Evolutionary conservation across 1,284 basidiomycete genomes (phyloP).

Genomic region (Pascua sp.): DNA sequence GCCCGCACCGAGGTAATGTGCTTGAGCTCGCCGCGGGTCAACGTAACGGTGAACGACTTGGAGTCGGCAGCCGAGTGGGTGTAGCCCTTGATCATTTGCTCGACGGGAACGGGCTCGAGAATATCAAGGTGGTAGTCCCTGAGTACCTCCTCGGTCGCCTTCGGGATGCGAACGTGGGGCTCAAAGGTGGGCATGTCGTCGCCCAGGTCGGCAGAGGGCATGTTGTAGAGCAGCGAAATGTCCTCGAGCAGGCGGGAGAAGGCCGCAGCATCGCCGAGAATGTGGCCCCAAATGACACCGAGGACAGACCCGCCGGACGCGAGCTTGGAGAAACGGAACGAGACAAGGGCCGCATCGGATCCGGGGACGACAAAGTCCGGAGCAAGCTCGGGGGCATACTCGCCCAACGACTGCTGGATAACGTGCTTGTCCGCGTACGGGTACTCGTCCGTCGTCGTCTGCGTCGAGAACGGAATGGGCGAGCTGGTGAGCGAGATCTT

Average conservation of each 20-base stretch:
- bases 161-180: slow-evolving; percentile 19
- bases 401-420: slow-evolving; percentile 17
- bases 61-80: slow-evolving; percentile 1
- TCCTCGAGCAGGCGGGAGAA: slow-evolving; percentile 20
- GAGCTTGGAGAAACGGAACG: slow-evolving; percentile 21
- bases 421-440: slow-evolving; percentile 15
- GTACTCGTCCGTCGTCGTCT: slow-evolving; percentile 16
- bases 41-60: slow-evolving; percentile 11
- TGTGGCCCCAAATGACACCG: slow-evolving; percentile 25
- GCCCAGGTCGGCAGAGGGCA: slow-evolving; percentile 14
- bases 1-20: slow-evolving; percentile 13
- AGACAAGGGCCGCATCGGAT: slow-evolving; percentile 18
- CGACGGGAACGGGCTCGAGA: slow-evolving; percentile 7
- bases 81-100: slow-evolving; percentile 13
- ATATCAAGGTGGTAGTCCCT: slow-evolving; percentile 11
- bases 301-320: slow-evolving; percentile 17
- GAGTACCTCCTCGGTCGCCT: slow-evolving; percentile 8
- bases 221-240: slow-evolving; percentile 26
- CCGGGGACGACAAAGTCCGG: slow-evolving; percentile 17
- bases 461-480: slow-evolving; percentile 25
- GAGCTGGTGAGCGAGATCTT: slow-evolving; percentile 28
- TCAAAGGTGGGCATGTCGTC: slow-evolving; percentile 20
- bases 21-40: slow-evolving; percentile 12
- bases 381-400: slow-evolving; percentile 17
- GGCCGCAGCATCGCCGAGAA: slow-evolving; percentile 24